Conservation (phyloP, 371 early-diverging fungal genomes). For the Syncephalis plumigaleata region DNA sequence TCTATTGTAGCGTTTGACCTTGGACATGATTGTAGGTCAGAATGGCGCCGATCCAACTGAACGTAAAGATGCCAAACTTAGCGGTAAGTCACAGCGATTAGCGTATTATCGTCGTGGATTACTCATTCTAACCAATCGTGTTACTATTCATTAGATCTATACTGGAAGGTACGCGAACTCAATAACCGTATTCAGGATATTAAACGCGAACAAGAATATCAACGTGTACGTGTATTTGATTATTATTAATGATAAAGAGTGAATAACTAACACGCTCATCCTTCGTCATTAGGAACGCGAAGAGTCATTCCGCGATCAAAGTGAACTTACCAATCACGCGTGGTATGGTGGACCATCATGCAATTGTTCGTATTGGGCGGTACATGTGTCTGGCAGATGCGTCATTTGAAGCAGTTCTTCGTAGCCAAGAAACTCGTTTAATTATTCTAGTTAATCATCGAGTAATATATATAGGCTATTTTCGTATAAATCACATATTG, state of each 20-base stretch:
- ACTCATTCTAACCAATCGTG: too few species aligned
- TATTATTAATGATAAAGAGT: not conserved
- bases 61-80: constrained; percentile 6
- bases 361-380: constrained; percentile 64
- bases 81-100: too few species aligned
- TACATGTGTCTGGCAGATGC: constrained; percentile 84
- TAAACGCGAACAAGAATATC: constrained; percentile 74
- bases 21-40: constrained; percentile 3
- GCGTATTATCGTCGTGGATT: too few species aligned
- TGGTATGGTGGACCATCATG: constrained; percentile 75
- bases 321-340: constrained; percentile 67
- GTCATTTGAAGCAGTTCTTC: constrained; percentile 81
- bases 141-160: too few species aligned
- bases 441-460: too few species aligned
- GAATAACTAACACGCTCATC: not conserved
- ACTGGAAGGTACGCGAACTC: constrained; percentile 53
- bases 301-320: constrained; percentile 70
- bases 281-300: constrained; percentile 53
- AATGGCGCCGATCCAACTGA: constrained; percentile 21
- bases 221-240: constrained; percentile 40
- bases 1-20: not conserved
- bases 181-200: constrained; percentile 69
- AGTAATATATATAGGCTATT: too few species aligned
- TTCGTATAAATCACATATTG: too few species aligned
- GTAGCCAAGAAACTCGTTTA: constrained; percentile 87